Evolutionary conservation across 371 early-diverging fungal species (phyloP).

Genomic region (Rhizopus microsporus): DNA sequence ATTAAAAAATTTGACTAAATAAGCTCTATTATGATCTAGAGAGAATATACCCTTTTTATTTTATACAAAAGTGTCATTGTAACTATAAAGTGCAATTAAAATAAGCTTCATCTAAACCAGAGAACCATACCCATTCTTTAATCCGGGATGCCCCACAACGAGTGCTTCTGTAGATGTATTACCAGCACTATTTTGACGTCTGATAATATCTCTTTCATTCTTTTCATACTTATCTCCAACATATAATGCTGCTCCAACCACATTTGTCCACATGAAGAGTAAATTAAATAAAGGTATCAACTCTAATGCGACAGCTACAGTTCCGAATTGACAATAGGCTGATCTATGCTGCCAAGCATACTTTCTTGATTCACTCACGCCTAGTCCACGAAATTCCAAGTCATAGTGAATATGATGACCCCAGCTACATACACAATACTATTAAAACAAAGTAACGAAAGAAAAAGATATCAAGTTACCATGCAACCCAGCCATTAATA

Average conservation of each 20-base stretch:
- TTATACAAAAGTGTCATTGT: neutral
- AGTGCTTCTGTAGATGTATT: slow-evolving; percentile 9
- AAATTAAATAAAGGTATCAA: slow-evolving; percentile 68
- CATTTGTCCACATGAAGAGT: slow-evolving; percentile 76
- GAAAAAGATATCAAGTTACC: slow-evolving; percentile 26
- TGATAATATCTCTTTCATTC: slow-evolving; percentile 33
- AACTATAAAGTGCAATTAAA: neutral
- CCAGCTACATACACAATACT: slow-evolving; percentile 33
- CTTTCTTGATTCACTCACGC: slow-evolving; percentile 43
- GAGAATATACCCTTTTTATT: neutral
- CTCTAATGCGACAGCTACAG: slow-evolving; percentile 63
- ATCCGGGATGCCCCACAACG: slow-evolving; percentile 1
- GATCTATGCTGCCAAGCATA: slow-evolving; percentile 47
- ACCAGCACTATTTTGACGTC: slow-evolving; percentile 6
- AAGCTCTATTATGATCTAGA: neutral
- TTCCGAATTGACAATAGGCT: slow-evolving; percentile 61
- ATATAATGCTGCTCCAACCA: slow-evolving; percentile 77
- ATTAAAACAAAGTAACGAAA: neutral
- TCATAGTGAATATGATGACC: slow-evolving; percentile 59
- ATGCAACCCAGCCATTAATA: slow-evolving; percentile 58
- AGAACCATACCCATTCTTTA: slow-evolving; percentile 22
- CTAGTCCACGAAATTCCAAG: slow-evolving; percentile 57
- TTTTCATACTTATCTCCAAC: slow-evolving; percentile 64
- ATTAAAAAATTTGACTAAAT: no score
- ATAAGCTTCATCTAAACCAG: neutral